Base-by-base conservation (phyloP, 768 basidiomycete species). In the Russula griseocarnosa region DNA sequence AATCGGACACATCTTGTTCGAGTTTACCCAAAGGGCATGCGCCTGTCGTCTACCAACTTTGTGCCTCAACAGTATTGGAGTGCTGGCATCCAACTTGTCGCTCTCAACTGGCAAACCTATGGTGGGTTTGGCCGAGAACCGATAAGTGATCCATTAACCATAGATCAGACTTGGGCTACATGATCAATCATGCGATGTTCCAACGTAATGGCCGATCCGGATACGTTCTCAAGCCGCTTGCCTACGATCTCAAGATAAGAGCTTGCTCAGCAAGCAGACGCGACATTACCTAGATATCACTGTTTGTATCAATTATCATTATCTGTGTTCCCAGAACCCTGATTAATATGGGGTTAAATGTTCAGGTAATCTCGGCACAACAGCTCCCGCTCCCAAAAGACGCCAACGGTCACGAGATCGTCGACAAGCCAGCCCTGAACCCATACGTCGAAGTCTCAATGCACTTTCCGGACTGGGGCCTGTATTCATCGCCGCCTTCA, bases 121-220 rank as follows among this genome's bases (percentile, higher is more conserved):
- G 94, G 94, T 95, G 71, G 60, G 86, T 78, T 14, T 22, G 18
- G 8, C 30, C 44, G 36, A 24, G 18, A 20, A 16, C 42, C 26
- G 54, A 36, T 2, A 10, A 8, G 20, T 36, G 4, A 13, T 32
- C 3, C 46, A 49, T 62, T 69, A 47, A 69, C 62, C 18, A 58
- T 38, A 26, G 32, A 57, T 5, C 73, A 94, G 94, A 98, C 74
- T 75, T 93, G 56, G 94, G 93, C 2, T 90, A 88, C 71, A 86
- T 88, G 78, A 92, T 98, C 73, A 99, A 97, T 71, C 86, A 90
- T 65, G 92, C 95, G 7, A 94, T 98, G 92, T 99, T 99, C 74
- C 86, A 88, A 67, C 81, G 90, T 4, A 95, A 96, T 68, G 90
- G 89, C n/a, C 82, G 89, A 6, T 80, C 83, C 2, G 96, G 96